phyloP scores from a whole-genome alignment of 768 basidiomycete species.

The Guyanaporus albipodus region DNA sequence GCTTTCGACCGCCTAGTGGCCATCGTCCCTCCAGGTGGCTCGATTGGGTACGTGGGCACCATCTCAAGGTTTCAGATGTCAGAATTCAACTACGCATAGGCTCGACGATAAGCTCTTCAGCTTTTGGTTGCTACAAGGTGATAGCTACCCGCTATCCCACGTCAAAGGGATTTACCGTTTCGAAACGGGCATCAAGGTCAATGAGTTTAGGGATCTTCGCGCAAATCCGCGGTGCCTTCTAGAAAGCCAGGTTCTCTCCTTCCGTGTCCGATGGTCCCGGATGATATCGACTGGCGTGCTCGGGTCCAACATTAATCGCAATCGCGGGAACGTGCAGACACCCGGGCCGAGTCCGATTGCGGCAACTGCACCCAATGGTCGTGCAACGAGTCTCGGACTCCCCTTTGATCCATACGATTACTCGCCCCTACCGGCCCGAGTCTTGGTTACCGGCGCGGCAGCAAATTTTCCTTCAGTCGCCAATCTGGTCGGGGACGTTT shows the following conservation, averaged over 20 bases:
- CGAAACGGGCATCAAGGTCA: slow-evolving; percentile 84
- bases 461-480: slow-evolving; percentile 82
- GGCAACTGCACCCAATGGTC: slow-evolving; percentile 18
- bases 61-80: slow-evolving; percentile 1
- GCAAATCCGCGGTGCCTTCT: slow-evolving; percentile 85
- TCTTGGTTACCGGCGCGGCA: slow-evolving; percentile 74
- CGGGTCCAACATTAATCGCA: slow-evolving; percentile 37
- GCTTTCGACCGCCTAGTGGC: slow-evolving; percentile 86
- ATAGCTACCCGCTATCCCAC: slow-evolving; percentile 68
- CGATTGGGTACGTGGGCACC: slow-evolving; percentile 62
- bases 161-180: slow-evolving; percentile 86
- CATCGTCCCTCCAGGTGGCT: slow-evolving; percentile 87
- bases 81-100: slow-evolving; percentile 33
- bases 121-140: slow-evolving; percentile 83
- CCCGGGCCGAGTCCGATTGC: slow-evolving; percentile 25
- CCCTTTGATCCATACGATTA: slow-evolving; percentile 79
- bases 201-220: slow-evolving; percentile 83
- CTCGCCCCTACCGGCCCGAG: slow-evolving; percentile 56
- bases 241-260: slow-evolving; percentile 75
- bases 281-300: slow-evolving; percentile 68
- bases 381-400: slow-evolving; percentile 50
- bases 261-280: slow-evolving; percentile 78
- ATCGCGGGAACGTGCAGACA: slow-evolving; percentile 31
- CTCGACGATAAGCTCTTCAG: slow-evolving; percentile 89
- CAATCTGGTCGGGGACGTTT: slow-evolving; percentile 75